Base-by-base conservation (phyloP, 441 rosid species). In the Adansonia rubrostipa region DNA sequence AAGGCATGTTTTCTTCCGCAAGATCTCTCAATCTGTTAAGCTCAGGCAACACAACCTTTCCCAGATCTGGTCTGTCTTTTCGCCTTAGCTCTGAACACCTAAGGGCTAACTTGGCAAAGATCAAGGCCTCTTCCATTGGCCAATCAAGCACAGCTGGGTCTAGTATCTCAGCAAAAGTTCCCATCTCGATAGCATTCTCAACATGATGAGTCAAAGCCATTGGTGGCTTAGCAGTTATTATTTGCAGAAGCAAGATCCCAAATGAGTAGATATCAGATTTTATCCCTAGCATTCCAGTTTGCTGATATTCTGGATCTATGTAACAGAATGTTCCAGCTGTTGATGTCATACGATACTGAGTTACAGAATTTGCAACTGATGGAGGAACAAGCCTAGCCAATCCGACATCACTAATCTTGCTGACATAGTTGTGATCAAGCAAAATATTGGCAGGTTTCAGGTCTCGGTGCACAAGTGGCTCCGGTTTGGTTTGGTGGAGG, bases 241-340 rank as follows among this genome's bases (percentile, higher is more conserved):
- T 85, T 80, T 93, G 98, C 44, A 95, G 88, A 74, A 95, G 91
- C 86, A 95, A 56, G 78, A 93, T 71, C 9, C 98, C 99, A 0
- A 92, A 84, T 1, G 98, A 92, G 85, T 95, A 93, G 28, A 92
- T 75, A 80, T 95, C 97, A 10, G 98, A 93, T 80, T 89, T 95
- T 62, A 81, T 83, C 10, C 98, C 96, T 15, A 95, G 90, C 95
- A 92, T 88, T 78, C 98, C 93, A 0, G 98, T 92, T 78, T 93
- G 96, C 78, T 91, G 99, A 71, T 95, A 95, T 57, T 95, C 97
- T 1, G 99, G 99, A 80, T 95, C 97, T 61, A 95, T 93, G 82
- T 95, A 93, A 76, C 92, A 93, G 83, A 93, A 89, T 48, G 98
- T 95, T 81, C 98, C 97, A 10, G 98, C 99, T 0, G 97, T 86